Conservation (phyloP, 257 asterid species). For the Capsicum rhomboideum region DNA sequence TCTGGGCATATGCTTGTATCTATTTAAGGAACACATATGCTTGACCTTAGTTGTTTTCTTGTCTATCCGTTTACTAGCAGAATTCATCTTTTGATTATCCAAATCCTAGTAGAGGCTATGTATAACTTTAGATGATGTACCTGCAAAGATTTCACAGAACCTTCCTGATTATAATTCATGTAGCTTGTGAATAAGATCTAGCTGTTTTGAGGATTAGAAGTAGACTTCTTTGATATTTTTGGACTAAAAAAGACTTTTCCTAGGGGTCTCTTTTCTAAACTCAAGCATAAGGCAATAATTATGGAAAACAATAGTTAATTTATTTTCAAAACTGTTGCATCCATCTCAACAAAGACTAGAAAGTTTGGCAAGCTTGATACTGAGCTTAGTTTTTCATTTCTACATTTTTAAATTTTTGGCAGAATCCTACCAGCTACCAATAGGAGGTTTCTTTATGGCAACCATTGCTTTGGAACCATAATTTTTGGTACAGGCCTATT, state of each 20-base stretch:
- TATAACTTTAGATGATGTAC: neutral
- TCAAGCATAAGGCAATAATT: neutral
- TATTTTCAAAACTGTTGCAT: neutral
- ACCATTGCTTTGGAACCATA: neutral
- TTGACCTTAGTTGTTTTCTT: neutral
- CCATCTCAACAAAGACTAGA: neutral
- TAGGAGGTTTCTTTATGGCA: neutral
- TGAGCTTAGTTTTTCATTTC: neutral
- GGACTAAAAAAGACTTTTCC: neutral
- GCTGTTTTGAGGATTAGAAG: neutral
- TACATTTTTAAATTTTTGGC: neutral
- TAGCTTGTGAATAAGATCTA: neutral
- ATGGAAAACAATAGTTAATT: neutral
- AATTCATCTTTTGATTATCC: neutral
- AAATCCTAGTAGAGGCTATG: neutral
- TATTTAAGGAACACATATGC: neutral
- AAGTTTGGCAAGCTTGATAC: neutral
- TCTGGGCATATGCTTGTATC: neutral
- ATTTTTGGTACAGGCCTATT: neutral
- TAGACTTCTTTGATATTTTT: neutral
- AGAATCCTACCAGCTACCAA: neutral
- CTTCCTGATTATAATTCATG: neutral
- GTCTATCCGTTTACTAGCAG: neutral
- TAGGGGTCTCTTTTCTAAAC: neutral
- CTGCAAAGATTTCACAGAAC: neutral